phyloP scores from a whole-genome alignment of 2,329 filamentous ascomycete species.

The Sclerotinia glacialis region DNA sequence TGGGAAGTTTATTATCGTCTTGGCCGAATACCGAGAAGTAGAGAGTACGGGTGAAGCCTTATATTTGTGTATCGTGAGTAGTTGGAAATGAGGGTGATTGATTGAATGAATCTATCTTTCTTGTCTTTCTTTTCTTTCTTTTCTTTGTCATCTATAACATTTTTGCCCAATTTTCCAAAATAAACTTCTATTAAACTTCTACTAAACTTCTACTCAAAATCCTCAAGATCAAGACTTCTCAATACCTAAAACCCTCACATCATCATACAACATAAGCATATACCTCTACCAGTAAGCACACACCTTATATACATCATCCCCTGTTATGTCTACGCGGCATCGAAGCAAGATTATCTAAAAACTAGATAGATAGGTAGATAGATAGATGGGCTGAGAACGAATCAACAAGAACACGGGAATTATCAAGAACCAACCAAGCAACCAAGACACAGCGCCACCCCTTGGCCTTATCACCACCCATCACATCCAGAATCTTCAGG shows the following conservation, averaged over 20 bases:
- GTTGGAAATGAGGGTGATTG: not conserved
- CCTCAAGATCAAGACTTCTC: not conserved
- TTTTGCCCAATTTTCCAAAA: no score
- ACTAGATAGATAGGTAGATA: no score
- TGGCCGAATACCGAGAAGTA: not conserved
- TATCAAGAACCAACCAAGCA: not conserved
- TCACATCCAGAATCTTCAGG: not conserved
- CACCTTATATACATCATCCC: not conserved
- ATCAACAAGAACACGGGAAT: not conserved
- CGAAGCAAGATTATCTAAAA: not conserved
- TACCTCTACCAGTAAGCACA: not conserved
- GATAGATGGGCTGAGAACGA: slow-evolving; percentile 11
- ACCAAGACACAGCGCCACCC: not conserved
- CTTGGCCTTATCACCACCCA: slow-evolving; percentile 6
- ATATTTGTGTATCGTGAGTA: slow-evolving; percentile 1
- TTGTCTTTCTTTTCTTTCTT: no score
- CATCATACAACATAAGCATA: not conserved
- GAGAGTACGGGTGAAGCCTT: slow-evolving; percentile 1
- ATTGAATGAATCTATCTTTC: no score
- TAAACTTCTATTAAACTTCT: no score
- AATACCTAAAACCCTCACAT: not conserved
- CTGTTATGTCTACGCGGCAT: not conserved
- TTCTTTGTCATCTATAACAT: no score
- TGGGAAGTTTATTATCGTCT: not conserved
- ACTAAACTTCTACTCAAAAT: no score